Conservation (phyloP, 306 rosid species). For the Pyrus betulifolia region DNA sequence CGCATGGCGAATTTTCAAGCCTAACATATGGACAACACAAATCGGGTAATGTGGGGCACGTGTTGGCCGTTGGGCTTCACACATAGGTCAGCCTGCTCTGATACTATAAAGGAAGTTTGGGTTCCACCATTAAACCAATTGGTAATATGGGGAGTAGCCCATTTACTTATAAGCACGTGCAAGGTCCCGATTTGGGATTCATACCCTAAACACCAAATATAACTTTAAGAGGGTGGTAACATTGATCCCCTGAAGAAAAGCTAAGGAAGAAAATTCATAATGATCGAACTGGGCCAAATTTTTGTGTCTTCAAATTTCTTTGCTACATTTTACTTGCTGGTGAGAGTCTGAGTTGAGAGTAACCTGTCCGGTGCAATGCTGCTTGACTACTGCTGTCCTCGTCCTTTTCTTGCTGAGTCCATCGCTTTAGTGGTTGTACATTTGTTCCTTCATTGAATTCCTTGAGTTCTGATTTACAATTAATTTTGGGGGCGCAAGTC, state of each 20-base stretch:
- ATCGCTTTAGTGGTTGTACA: background rate
- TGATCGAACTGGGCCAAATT: background rate
- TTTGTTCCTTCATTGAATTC: background rate
- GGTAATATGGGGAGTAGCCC: too few species aligned
- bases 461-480: background rate
- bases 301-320: background rate
- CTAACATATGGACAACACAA: too few species aligned
- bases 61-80: too few species aligned
- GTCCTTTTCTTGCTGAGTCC: background rate
- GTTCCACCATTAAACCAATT: too few species aligned
- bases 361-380: background rate
- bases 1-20: too few species aligned
- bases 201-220: background rate
- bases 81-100: too few species aligned
- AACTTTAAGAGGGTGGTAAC: background rate
- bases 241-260: background rate
- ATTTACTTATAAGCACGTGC: too few species aligned
- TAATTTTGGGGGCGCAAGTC: background rate
- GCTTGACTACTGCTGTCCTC: background rate
- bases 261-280: background rate
- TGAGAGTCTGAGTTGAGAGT: background rate
- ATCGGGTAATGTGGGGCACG: too few species aligned
- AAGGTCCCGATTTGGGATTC: too few species aligned
- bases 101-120: too few species aligned
- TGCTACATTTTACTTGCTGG: background rate